A percentile compares a stretch with the other conserved stretches of the same genome.
Conservation (phyloP, 257 asterid species). For the Solanum pennellii region DNA sequence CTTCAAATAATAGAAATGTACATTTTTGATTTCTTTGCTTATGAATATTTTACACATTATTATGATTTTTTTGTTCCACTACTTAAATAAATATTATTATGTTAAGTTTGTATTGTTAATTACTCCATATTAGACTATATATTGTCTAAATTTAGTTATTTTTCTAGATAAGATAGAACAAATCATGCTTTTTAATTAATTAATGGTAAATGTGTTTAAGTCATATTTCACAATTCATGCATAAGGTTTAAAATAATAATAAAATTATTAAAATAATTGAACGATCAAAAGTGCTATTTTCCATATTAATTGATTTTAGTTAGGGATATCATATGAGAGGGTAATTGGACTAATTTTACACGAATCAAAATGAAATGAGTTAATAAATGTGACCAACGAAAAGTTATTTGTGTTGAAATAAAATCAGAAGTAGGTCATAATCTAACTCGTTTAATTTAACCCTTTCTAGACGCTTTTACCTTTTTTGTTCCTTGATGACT, state of each 20-base stretch:
- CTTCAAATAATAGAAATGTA: not conserved
- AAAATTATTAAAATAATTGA: not conserved
- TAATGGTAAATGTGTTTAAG: not conserved
- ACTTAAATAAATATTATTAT: not conserved
- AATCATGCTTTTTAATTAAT: not conserved
- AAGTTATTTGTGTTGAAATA: not conserved
- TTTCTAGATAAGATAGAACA: not conserved
- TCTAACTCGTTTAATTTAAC: not conserved
- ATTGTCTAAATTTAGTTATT: not conserved
- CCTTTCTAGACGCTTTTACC: rapidly evolving
- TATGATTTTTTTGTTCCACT: not conserved
- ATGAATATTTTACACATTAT: not conserved
- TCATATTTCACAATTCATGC: not conserved
- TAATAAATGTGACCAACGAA: not conserved
- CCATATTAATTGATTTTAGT: not conserved
- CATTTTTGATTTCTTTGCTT: not conserved
- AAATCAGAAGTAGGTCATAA: not conserved
- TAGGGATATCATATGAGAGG: not conserved
- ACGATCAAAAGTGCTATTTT: not conserved
- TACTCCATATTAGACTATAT: not conserved
- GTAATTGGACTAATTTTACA: not conserved
- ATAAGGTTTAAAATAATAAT: not conserved
- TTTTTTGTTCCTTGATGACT: not conserved
- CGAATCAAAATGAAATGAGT: not conserved
- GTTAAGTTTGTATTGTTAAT: not conserved